These are phyloP conservation scores for Pythium aphanidermatum DNA, from an alignment of 352 stramenopile species.

Conservation along the genomic window DNA sequence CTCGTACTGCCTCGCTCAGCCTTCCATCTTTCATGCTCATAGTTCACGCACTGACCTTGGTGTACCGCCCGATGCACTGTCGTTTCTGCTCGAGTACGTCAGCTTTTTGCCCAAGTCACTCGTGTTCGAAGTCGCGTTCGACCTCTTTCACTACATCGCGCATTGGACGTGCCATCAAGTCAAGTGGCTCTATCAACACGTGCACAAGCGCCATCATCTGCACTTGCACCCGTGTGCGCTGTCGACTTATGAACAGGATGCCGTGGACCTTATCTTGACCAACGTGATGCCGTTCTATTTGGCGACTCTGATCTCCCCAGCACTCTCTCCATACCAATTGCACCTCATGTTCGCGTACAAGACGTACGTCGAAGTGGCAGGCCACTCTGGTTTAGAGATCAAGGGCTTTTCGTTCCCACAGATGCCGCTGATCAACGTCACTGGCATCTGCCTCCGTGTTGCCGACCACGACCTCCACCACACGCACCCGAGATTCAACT, in stretches of 20 bases:
- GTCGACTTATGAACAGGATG: slow-evolving; percentile 82
- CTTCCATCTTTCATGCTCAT: background rate
- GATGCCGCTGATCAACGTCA: slow-evolving; percentile 54
- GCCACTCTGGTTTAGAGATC: slow-evolving; percentile 74
- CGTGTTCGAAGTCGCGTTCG: slow-evolving; percentile 77
- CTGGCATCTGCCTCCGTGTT: slow-evolving; percentile 48
- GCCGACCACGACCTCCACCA: slow-evolving; percentile 84
- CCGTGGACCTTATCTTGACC: slow-evolving; percentile 62
- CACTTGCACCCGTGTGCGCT: slow-evolving; percentile 71
- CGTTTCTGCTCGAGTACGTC: slow-evolving; percentile 37
- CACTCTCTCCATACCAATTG: slow-evolving; percentile 51
- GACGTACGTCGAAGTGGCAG: slow-evolving; percentile 84
- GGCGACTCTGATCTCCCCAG: slow-evolving; percentile 33
- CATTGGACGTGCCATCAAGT: slow-evolving; percentile 70
- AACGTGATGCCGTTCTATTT: slow-evolving; percentile 71
- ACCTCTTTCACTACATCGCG: slow-evolving; percentile 79
- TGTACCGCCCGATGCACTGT: background rate
- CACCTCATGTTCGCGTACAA: slow-evolving; percentile 86
- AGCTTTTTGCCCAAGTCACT: slow-evolving; percentile 82
- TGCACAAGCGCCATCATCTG: slow-evolving; percentile 81
- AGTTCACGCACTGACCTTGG: background rate
- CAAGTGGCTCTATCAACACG: slow-evolving; percentile 66
- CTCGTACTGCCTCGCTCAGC: slow-evolving; percentile 39
- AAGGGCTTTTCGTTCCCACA: slow-evolving; percentile 86
- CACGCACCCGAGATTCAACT: slow-evolving; percentile 79